These are phyloP conservation scores for Ilex paraguariensis DNA, from an alignment of 305 asterid genomes.

Conservation along the genomic window DNA sequence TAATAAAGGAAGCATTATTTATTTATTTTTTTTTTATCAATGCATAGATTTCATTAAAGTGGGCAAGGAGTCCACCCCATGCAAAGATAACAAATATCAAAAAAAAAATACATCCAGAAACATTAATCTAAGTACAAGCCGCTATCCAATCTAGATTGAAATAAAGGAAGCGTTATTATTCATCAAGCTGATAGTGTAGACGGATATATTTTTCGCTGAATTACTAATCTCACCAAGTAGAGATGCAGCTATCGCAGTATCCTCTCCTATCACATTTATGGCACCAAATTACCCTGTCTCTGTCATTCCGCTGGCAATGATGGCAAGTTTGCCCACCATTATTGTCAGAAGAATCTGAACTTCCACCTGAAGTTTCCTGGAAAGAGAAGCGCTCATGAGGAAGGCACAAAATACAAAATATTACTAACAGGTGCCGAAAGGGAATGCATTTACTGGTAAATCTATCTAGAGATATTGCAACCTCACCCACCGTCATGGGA, in stretches of 20 bases:
- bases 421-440: too few species aligned
- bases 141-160: too few species aligned
- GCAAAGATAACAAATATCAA: too few species aligned
- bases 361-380: slow-evolving; percentile 77
- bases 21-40: too few species aligned
- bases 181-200: slow-evolving; percentile 17
- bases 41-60: too few species aligned
- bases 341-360: slow-evolving; percentile 72
- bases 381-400: slow-evolving; percentile 15
- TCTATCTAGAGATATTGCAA: slow-evolving; percentile 2
- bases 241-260: slow-evolving; percentile 82
- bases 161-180: neutral
- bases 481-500: slow-evolving; percentile 58
- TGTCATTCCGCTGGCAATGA: slow-evolving; percentile 69
- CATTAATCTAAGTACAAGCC: too few species aligned
- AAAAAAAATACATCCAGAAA: too few species aligned
- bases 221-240: slow-evolving; percentile 67
- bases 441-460: neutral
- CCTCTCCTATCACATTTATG: slow-evolving; percentile 90
- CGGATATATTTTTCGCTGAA: slow-evolving; percentile 4
- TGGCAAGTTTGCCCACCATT: slow-evolving; percentile 87
- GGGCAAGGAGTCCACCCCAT: too few species aligned
- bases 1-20: slow-evolving; percentile 31
- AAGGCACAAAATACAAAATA: slow-evolving; percentile 6
- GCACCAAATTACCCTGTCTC: slow-evolving; percentile 71